phyloP scores from a whole-genome alignment of 345 rosid genomes.

The Salix dunnii region DNA sequence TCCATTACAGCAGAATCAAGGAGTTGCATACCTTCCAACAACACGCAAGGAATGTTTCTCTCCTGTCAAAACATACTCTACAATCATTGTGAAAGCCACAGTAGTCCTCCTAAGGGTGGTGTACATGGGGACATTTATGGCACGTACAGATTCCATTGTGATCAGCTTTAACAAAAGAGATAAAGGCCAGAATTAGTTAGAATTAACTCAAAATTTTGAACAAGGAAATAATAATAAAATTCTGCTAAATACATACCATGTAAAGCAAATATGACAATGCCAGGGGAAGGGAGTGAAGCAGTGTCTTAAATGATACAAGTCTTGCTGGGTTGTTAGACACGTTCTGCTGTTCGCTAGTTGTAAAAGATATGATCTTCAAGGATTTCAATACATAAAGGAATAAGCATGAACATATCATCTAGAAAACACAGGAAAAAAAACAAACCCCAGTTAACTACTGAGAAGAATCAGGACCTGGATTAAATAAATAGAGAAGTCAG shows the following conservation, averaged over 20 bases:
- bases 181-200: background rate
- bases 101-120: constrained; percentile 30
- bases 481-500: background rate
- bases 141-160: constrained; percentile 32
- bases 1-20: background rate
- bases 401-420: constrained; percentile 23
- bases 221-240: background rate
- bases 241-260: constrained; percentile 15
- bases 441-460: background rate
- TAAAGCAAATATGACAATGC: constrained; percentile 22
- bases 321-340: constrained; percentile 8
- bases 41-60: constrained; percentile 25
- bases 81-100: constrained; percentile 31
- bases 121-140: constrained; percentile 30
- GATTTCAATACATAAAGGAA: constrained; percentile 21
- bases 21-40: constrained; percentile 23
- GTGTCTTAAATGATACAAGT: constrained; percentile 14
- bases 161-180: constrained; percentile 15
- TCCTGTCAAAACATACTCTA: constrained; percentile 22
- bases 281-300: constrained; percentile 24
- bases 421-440: background rate
- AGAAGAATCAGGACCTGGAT: background rate
- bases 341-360: constrained; percentile 9
- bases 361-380: constrained; percentile 24
- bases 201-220: background rate